A percentile compares a stretch with the other conserved stretches of the same genome.
phyloP scores from a whole-genome alignment of 192 early-diverging fungal genomes.

The Coemansia sp. region DNA sequence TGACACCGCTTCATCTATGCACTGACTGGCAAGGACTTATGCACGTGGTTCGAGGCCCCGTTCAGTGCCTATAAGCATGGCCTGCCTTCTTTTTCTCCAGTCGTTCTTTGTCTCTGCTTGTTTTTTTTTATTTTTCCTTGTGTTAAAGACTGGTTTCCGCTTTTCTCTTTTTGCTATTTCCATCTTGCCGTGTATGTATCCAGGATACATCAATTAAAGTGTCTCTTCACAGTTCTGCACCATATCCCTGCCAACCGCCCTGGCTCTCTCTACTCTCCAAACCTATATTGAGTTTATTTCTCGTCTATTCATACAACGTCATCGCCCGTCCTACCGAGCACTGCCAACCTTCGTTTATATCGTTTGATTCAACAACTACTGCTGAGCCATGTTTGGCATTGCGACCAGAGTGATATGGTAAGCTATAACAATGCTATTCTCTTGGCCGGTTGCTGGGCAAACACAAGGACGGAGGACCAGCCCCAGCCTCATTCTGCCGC shows the following conservation, averaged over 20 bases:
- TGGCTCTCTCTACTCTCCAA: background rate
- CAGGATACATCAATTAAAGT: background rate
- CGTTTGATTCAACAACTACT: background rate
- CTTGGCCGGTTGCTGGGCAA: background rate
- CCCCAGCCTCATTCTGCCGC: background rate
- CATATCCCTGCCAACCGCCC: background rate
- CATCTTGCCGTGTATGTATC: background rate
- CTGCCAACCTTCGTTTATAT: background rate
- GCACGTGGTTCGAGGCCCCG: too few species aligned
- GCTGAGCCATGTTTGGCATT: conserved; percentile 41
- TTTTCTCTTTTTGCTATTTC: conserved; percentile 7
- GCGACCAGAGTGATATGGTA: conserved; percentile 49
- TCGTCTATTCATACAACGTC: background rate
- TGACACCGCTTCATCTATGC: background rate
- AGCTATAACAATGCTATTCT: conserved; percentile 6
- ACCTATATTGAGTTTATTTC: background rate
- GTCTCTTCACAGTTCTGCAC: background rate
- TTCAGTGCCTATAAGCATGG: background rate
- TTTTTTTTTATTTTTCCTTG: conserved; percentile 2
- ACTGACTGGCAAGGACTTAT: background rate
- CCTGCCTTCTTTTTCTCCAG: background rate
- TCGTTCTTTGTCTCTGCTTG: conserved; percentile 6
- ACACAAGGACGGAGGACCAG: background rate
- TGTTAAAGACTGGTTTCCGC: background rate
- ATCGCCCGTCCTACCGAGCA: background rate